Evolutionary conservation across 2,329 filamentous ascomycete genomes (phyloP).

Genomic region (Ceratocystis colombiana): DNA sequence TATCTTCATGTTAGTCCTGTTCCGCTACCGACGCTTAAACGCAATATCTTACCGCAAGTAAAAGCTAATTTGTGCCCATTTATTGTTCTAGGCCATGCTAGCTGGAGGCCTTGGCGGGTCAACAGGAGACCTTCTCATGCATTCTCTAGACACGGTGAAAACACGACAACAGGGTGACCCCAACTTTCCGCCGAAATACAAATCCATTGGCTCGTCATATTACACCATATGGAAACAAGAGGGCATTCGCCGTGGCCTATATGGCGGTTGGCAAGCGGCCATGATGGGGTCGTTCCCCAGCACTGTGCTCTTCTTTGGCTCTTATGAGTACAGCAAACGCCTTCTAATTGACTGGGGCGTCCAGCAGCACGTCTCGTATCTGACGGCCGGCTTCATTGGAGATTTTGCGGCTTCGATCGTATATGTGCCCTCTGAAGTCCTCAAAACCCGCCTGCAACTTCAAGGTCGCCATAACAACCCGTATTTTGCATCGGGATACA

Average conservation of each 20-base stretch:
- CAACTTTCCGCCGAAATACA: slow-evolving; percentile 84
- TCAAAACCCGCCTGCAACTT: slow-evolving; percentile 93
- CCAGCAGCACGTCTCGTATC: slow-evolving; percentile 72
- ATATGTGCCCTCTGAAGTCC: slow-evolving; percentile 93
- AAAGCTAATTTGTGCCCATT: too few species aligned
- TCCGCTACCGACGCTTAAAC: not conserved
- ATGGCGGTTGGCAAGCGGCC: slow-evolving; percentile 86
- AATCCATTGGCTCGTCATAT: slow-evolving; percentile 81
- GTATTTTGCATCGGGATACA: slow-evolving; percentile 87
- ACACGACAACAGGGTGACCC: slow-evolving; percentile 95
- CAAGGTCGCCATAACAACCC: slow-evolving; percentile 95
- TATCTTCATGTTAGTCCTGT: slow-evolving; percentile 36
- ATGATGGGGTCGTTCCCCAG: slow-evolving; percentile 87
- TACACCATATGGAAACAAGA: slow-evolving; percentile 89
- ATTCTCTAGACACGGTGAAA: slow-evolving; percentile 96
- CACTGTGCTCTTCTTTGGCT: slow-evolving; percentile 89
- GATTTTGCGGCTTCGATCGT: slow-evolving; percentile 85
- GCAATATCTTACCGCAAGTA: too few species aligned
- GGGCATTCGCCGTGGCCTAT: slow-evolving; percentile 73
- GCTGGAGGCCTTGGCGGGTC: slow-evolving; percentile 88
- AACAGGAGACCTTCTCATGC: slow-evolving; percentile 95
- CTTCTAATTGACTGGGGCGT: slow-evolving; percentile 76
- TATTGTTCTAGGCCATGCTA: slow-evolving; percentile 64
- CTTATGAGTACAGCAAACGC: slow-evolving; percentile 91
- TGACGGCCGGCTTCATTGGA: slow-evolving; percentile 80